Base-by-base conservation (phyloP, 257 asterid genomes). In the Thymus quinquecostatus region DNA sequence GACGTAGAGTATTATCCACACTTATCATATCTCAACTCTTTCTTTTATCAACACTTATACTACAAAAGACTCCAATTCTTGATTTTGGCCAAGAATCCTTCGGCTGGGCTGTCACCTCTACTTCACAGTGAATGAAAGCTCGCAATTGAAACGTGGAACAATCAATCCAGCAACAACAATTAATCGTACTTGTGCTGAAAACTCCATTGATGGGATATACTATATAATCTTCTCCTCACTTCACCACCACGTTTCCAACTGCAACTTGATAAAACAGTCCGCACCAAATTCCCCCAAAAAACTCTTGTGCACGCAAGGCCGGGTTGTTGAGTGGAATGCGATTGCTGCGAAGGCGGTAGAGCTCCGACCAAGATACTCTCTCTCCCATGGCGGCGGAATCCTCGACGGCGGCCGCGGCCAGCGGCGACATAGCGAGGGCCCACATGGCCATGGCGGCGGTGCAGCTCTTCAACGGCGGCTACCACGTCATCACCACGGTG, bases 401-500 rank as follows among this genome's bases (percentile, higher is more conserved):
- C 59, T 59, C 82, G 11, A 43, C 68, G 72, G 78, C 74, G 74
- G 68, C 50, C 8, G 63, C 77, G 13, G 74, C 75, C 66, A 83
- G 85, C 32, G 86, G 81, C 27, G 89, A 84, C 62, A 73, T 64
- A 30, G 71, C 86, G 89, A 82, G 74, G 79, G 98, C 98, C 10
- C 96, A 91, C 63, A 10, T 77, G 78, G 96, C 88, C 54, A 83
- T 90, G 98, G 96, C 87, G 76, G 79, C 85, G 85, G 96, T 87
- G 68, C 98, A 91, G 89, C 78, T 93, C 13, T 78, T 86, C 79
- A 71, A 79, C 79, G 97, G 96, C 71, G 96, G 98, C 0, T 87
- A 88, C 82, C 97, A 93, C 77, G 98, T 93, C 79, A 86, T 93
- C 76, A 86, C 96, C 54, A 93, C 91, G 27, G 90, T 90, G 48